Conservation (phyloP, 306 rosid species). For the Gastrolobium villosum region DNA sequence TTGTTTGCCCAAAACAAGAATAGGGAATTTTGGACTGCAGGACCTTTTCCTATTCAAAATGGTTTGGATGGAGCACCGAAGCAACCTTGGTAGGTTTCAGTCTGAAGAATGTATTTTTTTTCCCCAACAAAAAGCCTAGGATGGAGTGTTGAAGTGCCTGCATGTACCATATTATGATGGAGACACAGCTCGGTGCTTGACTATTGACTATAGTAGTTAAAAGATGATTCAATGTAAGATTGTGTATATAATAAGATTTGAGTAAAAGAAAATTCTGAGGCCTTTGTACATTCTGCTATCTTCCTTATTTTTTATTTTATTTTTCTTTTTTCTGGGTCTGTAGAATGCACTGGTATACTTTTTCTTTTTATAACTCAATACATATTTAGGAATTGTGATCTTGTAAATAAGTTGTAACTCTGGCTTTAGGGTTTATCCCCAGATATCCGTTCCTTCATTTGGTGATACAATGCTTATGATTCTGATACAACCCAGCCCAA, state of each 20-base stretch:
- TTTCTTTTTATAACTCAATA: neutral
- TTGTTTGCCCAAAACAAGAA: conserved; percentile 46
- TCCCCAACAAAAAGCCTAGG: neutral
- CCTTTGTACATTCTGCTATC: neutral
- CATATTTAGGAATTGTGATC: conserved; percentile 1
- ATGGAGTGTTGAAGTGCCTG: conserved; percentile 6
- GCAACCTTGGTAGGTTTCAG: conserved; percentile 80
- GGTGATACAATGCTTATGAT: neutral
- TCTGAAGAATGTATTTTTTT: neutral
- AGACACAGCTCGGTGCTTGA: conserved; percentile 23
- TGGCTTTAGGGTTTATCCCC: neutral
- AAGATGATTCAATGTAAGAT: neutral
- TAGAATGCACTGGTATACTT: neutral
- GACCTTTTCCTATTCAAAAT: conserved; percentile 51
- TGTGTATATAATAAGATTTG: conserved; percentile 18
- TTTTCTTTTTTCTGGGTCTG: neutral
- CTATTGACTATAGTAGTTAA: conserved; percentile 3
- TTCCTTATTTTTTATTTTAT: too few species aligned
- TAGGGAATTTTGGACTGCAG: conserved; percentile 66
- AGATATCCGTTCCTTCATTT: neutral
- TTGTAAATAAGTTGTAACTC: conserved; percentile 21
- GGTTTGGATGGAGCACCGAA: conserved; percentile 47
- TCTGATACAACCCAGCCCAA: too few species aligned
- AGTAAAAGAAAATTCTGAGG: conserved; percentile 2
- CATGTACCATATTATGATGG: conserved; percentile 1